Evolutionary conservation across 23 red algal species (phyloP), one percentile per base, ranked within the genome.

Genomic region (Chondrus crispus): DNA sequence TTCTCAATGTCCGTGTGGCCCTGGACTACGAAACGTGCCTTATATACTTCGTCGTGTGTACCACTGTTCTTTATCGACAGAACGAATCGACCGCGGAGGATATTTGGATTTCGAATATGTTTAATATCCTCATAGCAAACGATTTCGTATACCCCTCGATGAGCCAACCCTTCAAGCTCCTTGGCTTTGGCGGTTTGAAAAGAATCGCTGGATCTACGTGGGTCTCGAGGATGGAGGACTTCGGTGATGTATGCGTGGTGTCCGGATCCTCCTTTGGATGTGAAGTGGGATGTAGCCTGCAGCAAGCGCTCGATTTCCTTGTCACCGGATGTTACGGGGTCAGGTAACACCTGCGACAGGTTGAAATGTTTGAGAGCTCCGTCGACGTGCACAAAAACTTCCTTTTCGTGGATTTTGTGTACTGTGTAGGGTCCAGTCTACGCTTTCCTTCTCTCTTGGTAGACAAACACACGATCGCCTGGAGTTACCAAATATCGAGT

Each of bases 21-120:
- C 42, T 60, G 45, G 26, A 62, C 78, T 19, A 82, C 78, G 7
- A 58, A 53, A 18, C 78, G 46, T 20, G 78, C 78, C 47, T 82
- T 82, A 28, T 82, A 82, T 28, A 52, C n/a, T 38, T 82, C 78
- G 29, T 82, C 42, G 46, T 50, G 32, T 32, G 78, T 35, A 38
- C 41, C 78, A 55, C 55, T 82, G 46, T 82, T 20, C 55, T 82
- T 82, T 8, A 53, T 82, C 24, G 44, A 35, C 42, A 82, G 9
- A 51, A 82, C 78, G 7, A 64, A 5, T 82, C 78, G 29, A 19
- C 46, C 28, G 40, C 46, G 20, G 8, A 82, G 33, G 24, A 82
- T 60, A 38, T 82, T 82, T 9, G 46, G 20, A 26, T 51, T 38
- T 9, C n/a, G 26, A 7, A 37, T 10, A 22, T n/a, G n/a, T 22